Evolutionary conservation across 2,329 filamentous ascomycete genomes (phyloP), one percentile per base, ranked within the genome.

Genomic region (Xylaria polymorpha): DNA sequence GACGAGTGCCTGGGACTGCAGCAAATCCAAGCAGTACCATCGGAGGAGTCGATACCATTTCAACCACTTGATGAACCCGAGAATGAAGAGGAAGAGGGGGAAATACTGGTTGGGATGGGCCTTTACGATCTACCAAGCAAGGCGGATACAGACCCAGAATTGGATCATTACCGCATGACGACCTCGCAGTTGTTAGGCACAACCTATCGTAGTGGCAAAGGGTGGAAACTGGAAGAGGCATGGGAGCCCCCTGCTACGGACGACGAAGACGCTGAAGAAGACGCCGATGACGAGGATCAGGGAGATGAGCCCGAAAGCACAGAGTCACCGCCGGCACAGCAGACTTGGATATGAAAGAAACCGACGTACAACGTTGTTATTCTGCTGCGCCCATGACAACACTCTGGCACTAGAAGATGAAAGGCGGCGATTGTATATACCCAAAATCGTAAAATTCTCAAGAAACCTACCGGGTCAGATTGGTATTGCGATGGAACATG

Each of bases 51-150:
- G 6, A 83, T 85, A 59, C 79, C 83, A 12, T 87, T 85, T 69
- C 81, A 85, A 64, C 73, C 85, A 6, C 79, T 88, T 29, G 84
- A 86, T 39, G 84, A 88, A 46, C 77, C 81, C 12, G 83, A 87
- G 57, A 88, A 84, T 32, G 83, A 86, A 10, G 83, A 87, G 61
- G 88, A 85, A 41, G 83, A 86, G 15, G 91, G 89, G 44, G 92
- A 94, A 75, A 91, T 94, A 68, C 85, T 95, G 1, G 86, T 94
- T n/a, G 92, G 92, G 22, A 91, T 96, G 87, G 93, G 93, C 0
- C 86, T 96, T 0, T 96, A 96, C 79, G 92, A 94, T 75, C 83
- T 87, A 4, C 92, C 92, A 0, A 90, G 90, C 64, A 86, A 87
- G 75, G 74, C 79, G 50, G 80, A 84, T 8, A 80, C 82, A 22